Evolutionary conservation across 2,329 filamentous ascomycete species (phyloP).

Genomic region (Ophiocordyceps sinensis): DNA sequence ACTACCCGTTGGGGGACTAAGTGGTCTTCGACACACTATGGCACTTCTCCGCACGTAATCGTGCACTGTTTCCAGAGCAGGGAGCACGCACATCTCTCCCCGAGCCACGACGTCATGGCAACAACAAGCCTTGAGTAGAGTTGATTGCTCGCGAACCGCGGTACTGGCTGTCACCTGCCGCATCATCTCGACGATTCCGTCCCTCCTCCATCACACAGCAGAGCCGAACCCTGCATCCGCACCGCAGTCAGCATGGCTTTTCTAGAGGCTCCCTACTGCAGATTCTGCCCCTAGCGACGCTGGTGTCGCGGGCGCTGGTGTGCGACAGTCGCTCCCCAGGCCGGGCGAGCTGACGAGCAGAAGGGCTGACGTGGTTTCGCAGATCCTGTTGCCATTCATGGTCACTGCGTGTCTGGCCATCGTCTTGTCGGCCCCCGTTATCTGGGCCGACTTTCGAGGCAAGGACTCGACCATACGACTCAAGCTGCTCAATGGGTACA

Average conservation of each 20-base stretch:
- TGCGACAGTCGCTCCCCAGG: conserved; percentile 7
- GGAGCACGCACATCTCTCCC: too few relatives aligned
- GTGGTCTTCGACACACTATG: too few relatives aligned
- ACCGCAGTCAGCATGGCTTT: neutral
- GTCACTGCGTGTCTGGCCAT: conserved; percentile 46
- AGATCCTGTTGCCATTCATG: conserved; percentile 53
- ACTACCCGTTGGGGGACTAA: too few relatives aligned
- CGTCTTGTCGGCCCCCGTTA: conserved; percentile 37
- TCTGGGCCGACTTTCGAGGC: conserved; percentile 36
- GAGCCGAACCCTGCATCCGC: too few relatives aligned
- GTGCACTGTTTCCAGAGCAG: too few relatives aligned
- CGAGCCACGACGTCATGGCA: too few relatives aligned
- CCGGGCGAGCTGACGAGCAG: neutral
- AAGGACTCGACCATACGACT: conserved; percentile 39
- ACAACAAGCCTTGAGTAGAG: too few relatives aligned
- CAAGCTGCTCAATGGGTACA: conserved; percentile 50
- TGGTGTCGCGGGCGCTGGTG: conserved; percentile 41
- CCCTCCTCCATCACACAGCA: too few relatives aligned
- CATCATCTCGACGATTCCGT: too few relatives aligned
- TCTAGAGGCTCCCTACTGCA: conserved; percentile 17
- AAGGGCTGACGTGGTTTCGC: neutral
- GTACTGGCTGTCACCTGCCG: too few relatives aligned
- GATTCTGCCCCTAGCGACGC: conserved; percentile 32
- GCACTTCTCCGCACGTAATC: too few relatives aligned
- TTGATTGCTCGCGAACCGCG: too few relatives aligned